Percentiles rank a stretch among this genome's conserved stretches.
These are phyloP conservation scores for Jatropha podagrica DNA, from an alignment of 441 rosid genomes.

Conservation along the genomic window DNA sequence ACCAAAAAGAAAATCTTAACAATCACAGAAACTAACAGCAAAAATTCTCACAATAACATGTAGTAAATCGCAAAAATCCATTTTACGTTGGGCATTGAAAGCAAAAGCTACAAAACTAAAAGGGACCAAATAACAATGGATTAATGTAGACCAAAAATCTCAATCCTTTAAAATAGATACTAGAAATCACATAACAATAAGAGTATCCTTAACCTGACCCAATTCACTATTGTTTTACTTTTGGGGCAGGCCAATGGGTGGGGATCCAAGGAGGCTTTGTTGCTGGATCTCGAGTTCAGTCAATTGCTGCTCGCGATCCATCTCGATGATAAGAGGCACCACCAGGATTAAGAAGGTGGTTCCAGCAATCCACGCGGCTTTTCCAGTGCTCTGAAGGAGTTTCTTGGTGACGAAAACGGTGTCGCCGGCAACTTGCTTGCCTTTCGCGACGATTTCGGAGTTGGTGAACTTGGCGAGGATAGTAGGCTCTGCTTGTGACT, in stretches of 20 bases:
- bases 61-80: neutral
- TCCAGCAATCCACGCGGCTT: constrained; percentile 89
- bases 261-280: constrained; percentile 75
- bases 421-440: constrained; percentile 56
- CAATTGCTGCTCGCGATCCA: constrained; percentile 80
- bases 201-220: constrained; percentile 16
- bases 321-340: constrained; percentile 74
- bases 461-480: constrained; percentile 41
- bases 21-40: neutral
- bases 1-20: neutral
- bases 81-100: neutral
- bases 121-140: neutral
- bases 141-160: neutral
- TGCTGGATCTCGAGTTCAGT: constrained; percentile 79
- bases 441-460: constrained; percentile 51
- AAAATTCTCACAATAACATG: neutral
- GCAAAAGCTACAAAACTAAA: neutral
- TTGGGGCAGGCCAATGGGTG: constrained; percentile 37
- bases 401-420: constrained; percentile 57
- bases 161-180: neutral
- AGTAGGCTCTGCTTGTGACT: constrained; percentile 21
- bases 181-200: neutral
- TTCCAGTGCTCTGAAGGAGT: constrained; percentile 76
- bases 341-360: constrained; percentile 72
- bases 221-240: constrained; percentile 1